Evolutionary conservation across 768 basidiomycete genomes (phyloP), one percentile per base, ranked within the genome.

Genomic region (Trametopsis cervina): DNA sequence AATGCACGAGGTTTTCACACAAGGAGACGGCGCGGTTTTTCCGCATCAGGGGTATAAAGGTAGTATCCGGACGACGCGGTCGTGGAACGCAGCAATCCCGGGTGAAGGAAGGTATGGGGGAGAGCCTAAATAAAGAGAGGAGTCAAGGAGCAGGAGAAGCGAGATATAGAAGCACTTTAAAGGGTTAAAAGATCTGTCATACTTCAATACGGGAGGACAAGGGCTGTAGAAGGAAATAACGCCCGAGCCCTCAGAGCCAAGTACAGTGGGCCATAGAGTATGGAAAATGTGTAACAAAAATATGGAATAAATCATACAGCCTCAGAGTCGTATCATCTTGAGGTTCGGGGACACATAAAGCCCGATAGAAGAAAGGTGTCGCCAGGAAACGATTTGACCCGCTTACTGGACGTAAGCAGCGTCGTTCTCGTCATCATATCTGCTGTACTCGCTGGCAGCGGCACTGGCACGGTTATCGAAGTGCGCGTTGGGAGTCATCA

Each of bases 391-490:
- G 38, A 39, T 41, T 27, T 25, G 38, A 40, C 24, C 22, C 44
- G 29, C 15, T 18, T 36, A 23, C n/a, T 42, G 18, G 42, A 20
- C 25, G 33, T 44, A 36, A 15, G 11, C 21, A 10, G 23, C 9
- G 2, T 55, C 62, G 26, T 66, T 57, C 5, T 63, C 63, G 9
- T 52, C 55, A 40, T 60, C 60, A 40, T 60, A 63, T 51, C 56
- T 61, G 57, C 63, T 63, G 42, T 51, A 46, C 35, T 53, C 50
- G 23, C 61, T 63, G 0, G 57, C 53, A 9, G 58, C 55, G 12
- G 53, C 25, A 46, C 57, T 63, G 52, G 55, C 59, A 22, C 57
- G 49, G 43, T 42, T 46, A 24, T 23, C 23, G 11, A 51, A 38
- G 6, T 38, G 18, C 3, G 50, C 33, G 40, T 49, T 46, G 3